phyloP scores from a whole-genome alignment of 1,284 basidiomycete genomes.

The Termitomyces sp. region DNA sequence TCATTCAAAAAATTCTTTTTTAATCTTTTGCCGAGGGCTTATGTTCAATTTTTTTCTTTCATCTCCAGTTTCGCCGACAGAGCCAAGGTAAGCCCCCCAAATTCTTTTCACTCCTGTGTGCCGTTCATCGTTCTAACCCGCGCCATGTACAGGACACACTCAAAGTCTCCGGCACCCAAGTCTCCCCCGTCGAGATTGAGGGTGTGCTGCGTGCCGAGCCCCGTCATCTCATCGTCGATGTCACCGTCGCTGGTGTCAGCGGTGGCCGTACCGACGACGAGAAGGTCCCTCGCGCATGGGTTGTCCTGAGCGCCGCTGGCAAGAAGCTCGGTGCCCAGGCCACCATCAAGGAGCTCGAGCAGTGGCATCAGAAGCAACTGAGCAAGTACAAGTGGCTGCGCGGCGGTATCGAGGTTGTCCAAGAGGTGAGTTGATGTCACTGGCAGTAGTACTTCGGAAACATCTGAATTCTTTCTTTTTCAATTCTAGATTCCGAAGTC shows the following conservation, averaged over 20 bases:
- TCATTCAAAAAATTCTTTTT: constrained; percentile 7
- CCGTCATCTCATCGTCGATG: constrained; percentile 52
- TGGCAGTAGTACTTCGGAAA: too few relatives aligned
- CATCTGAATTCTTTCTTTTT: background rate
- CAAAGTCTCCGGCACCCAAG: constrained; percentile 70
- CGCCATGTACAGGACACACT: constrained; percentile 52
- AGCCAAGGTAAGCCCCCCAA: constrained; percentile 42
- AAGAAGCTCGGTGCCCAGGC: constrained; percentile 39
- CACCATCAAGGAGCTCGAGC: constrained; percentile 44
- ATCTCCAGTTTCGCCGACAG: constrained; percentile 52
- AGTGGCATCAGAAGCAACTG: constrained; percentile 55
- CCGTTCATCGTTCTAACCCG: background rate
- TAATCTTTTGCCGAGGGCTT: background rate
- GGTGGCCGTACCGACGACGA: constrained; percentile 65
- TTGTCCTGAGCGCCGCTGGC: constrained; percentile 57
- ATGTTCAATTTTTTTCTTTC: background rate
- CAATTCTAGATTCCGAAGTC: constrained; percentile 49
- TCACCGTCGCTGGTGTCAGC: constrained; percentile 63
- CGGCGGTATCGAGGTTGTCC: constrained; percentile 62
- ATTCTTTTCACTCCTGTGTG: background rate
- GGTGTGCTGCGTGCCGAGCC: constrained; percentile 56
- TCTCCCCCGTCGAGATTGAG: constrained; percentile 73
- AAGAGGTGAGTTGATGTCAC: constrained; percentile 40
- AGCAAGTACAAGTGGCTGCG: constrained; percentile 70
- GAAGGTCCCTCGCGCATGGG: constrained; percentile 67